Percentiles rank a stretch among this genome's conserved stretches.
phyloP scores from a whole-genome alignment of 75 land plant genomes.

The Isoetes taiwanensis region DNA sequence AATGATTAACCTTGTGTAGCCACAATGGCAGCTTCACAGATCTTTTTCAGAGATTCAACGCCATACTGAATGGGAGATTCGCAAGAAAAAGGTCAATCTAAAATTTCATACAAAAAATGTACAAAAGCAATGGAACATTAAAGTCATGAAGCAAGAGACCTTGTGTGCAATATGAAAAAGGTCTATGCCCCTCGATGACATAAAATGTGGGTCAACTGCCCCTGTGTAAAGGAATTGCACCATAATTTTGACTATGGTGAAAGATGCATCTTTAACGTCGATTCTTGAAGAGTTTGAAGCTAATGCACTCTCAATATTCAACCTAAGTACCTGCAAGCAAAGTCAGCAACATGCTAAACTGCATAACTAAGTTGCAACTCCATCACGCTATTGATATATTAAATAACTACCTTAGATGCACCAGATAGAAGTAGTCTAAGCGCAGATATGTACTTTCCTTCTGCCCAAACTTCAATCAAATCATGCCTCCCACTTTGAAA shows the following conservation, averaged over 20 bases:
- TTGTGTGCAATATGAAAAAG: slow-evolving; percentile 29
- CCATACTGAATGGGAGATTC: slow-evolving; percentile 14
- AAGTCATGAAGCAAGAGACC: slow-evolving; percentile 9
- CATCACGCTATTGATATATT: background rate
- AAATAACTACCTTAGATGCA: slow-evolving; percentile 20
- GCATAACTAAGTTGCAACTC: background rate
- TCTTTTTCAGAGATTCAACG: slow-evolving; percentile 11
- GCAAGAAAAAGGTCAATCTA: background rate
- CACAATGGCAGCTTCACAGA: slow-evolving; percentile 15
- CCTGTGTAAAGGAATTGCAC: slow-evolving; percentile 29
- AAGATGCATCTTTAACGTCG: slow-evolving; percentile 30
- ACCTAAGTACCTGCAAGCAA: slow-evolving; percentile 21
- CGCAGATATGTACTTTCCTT: slow-evolving; percentile 16
- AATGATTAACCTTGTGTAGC: slow-evolving; percentile 32
- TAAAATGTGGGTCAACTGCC: slow-evolving; percentile 8
- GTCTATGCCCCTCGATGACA: slow-evolving; percentile 25
- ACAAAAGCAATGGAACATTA: background rate
- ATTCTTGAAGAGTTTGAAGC: slow-evolving; percentile 10
- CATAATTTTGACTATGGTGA: slow-evolving; percentile 20
- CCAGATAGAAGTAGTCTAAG: slow-evolving; percentile 18
- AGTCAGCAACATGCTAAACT: background rate
- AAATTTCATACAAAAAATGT: background rate
- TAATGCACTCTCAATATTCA: slow-evolving; percentile 16
- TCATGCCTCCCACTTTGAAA: slow-evolving; percentile 26
- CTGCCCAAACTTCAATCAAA: slow-evolving; percentile 23